Evolutionary conservation across 176 grass and related monocot genomes (phyloP).

Genomic region (Thalia dealbata): DNA sequence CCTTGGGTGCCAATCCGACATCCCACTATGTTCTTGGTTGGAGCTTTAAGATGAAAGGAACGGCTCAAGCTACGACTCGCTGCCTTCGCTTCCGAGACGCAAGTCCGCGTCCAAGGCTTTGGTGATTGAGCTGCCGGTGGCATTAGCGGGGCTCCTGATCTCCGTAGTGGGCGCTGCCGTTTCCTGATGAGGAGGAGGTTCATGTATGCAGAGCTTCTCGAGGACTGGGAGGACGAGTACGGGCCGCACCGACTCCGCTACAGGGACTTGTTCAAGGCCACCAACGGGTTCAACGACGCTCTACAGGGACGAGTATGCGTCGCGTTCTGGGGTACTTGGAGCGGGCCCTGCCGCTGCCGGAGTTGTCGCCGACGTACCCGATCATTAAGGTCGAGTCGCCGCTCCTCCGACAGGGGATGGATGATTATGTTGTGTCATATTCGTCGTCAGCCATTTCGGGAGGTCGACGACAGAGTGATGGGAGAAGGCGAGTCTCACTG

Average conservation of each 20-base stretch:
- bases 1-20: background rate
- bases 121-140: too few species aligned
- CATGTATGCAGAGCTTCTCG: background rate
- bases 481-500: too few species aligned
- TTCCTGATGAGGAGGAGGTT: background rate
- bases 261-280: background rate
- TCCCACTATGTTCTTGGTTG: background rate
- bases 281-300: background rate
- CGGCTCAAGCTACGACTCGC: background rate
- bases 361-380: conserved; percentile 12
- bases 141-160: too few species aligned
- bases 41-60: background rate
- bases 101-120: background rate
- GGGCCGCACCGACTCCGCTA: background rate
- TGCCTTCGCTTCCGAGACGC: background rate
- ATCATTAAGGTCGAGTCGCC: conserved; percentile 6
- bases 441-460: background rate
- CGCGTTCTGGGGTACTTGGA: conserved; percentile 31
- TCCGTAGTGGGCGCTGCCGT: too few species aligned
- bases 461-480: background rate
- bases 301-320: conserved; percentile 17
- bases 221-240: background rate
- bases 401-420: conserved; percentile 6
- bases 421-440: background rate
- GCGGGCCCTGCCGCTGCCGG: conserved; percentile 10